These are phyloP conservation scores for Irpex sp. DNA, from an alignment of 1,284 basidiomycete genomes.

Conservation along the genomic window DNA sequence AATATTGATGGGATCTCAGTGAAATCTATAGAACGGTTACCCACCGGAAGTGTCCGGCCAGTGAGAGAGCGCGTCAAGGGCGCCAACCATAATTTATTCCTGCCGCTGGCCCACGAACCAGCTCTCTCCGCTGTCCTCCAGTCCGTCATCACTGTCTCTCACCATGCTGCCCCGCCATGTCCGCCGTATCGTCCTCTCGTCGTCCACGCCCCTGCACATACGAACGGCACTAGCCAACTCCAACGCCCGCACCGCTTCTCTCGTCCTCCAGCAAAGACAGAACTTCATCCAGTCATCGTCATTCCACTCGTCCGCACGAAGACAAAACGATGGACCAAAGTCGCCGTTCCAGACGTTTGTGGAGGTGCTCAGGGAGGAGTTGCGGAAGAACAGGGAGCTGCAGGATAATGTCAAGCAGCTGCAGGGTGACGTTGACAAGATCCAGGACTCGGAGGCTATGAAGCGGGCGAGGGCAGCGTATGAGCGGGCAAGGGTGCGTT, in stretches of 20 bases:
- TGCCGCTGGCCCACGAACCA: not conserved
- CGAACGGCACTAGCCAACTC: slow-evolving; percentile 18
- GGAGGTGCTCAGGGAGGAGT: slow-evolving; percentile 87
- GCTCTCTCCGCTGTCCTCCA: not conserved
- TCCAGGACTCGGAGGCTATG: slow-evolving; percentile 97
- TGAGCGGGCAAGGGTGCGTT: slow-evolving; percentile 84
- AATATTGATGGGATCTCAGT: not conserved
- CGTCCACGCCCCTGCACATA: slow-evolving; percentile 22
- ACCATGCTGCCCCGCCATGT: slow-evolving; percentile 27
- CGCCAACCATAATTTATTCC: not conserved
- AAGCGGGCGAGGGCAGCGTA: slow-evolving; percentile 86
- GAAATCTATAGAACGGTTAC: not conserved
- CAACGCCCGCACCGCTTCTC: slow-evolving; percentile 12
- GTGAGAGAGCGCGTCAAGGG: not conserved
- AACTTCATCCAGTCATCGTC: slow-evolving; percentile 17
- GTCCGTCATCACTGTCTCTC: slow-evolving; percentile 1
- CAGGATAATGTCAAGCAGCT: slow-evolving; percentile 97
- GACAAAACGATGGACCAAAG: slow-evolving; percentile 64
- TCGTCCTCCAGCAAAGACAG: slow-evolving; percentile 10
- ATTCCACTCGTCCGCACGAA: slow-evolving; percentile 67
- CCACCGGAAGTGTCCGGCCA: not conserved
- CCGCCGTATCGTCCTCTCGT: slow-evolving; percentile 20
- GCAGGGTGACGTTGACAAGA: slow-evolving; percentile 94
- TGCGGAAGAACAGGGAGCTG: slow-evolving; percentile 90
- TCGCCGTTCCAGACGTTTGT: slow-evolving; percentile 97